phyloP scores from a whole-genome alignment of 768 basidiomycete species.

The Coprinopsis cinerea region DNA sequence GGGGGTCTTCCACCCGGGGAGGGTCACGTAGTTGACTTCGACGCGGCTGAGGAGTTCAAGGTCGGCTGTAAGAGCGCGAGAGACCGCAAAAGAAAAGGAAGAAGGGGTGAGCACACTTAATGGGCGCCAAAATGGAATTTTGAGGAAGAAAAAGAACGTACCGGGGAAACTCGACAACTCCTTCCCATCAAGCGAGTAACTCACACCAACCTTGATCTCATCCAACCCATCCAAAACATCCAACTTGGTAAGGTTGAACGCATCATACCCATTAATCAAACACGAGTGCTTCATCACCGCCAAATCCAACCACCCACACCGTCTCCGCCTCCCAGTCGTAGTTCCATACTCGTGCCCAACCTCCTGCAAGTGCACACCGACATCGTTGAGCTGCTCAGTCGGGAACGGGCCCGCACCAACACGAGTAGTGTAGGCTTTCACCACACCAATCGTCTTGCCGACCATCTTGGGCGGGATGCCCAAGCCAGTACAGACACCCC shows the following conservation, averaged over 20 bases:
- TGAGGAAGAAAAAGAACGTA: conserved; percentile 28
- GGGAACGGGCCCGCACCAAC: conserved; percentile 99
- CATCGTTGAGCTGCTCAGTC: conserved; percentile 84
- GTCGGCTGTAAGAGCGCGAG: conserved; percentile 56
- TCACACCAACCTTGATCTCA: conserved; percentile 85
- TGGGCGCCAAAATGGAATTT: neutral
- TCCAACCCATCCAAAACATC: conserved; percentile 82
- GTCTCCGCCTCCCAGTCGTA: conserved; percentile 87
- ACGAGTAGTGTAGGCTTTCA: conserved; percentile 97
- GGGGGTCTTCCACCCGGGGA: conserved; percentile 86
- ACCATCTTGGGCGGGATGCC: conserved; percentile 90
- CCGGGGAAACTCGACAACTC: conserved; percentile 85
- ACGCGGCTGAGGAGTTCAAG: conserved; percentile 74
- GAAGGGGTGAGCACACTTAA: neutral
- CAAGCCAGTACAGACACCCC: conserved; percentile 96
- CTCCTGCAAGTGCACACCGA: conserved; percentile 87
- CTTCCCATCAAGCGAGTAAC: conserved; percentile 73
- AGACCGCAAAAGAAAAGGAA: neutral
- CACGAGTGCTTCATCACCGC: conserved; percentile 91
- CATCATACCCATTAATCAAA: conserved; percentile 93
- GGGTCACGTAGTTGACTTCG: conserved; percentile 79
- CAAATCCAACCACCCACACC: conserved; percentile 97
- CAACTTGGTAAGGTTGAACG: conserved; percentile 91
- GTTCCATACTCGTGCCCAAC: conserved; percentile 89
- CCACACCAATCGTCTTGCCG: conserved; percentile 84